phyloP scores from a whole-genome alignment of 805 yeast genomes.

The Ogataea corticis region DNA sequence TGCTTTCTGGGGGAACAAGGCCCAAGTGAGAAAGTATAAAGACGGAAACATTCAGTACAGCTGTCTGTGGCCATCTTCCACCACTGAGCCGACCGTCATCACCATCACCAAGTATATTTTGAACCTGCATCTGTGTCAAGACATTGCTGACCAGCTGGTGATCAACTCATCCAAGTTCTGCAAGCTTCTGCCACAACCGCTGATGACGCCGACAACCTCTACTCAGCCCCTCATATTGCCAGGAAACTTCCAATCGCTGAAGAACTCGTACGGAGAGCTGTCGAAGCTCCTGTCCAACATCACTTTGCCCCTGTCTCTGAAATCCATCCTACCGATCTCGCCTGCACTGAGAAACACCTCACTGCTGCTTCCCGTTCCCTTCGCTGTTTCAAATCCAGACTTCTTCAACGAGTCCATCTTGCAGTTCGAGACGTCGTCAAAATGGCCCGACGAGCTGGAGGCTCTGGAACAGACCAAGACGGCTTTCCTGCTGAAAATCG shows the following conservation, averaged over 20 bases:
- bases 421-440: conserved; percentile 85
- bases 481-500: conserved; percentile 77
- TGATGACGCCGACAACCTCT: conserved; percentile 53
- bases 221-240: conserved; percentile 50
- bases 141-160: conserved; percentile 37
- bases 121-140: conserved; percentile 57
- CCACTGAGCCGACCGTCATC: conserved; percentile 60
- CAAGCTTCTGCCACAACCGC: conserved; percentile 56
- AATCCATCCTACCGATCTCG: conserved; percentile 72
- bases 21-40: conserved; percentile 86
- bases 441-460: conserved; percentile 92
- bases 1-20: conserved; percentile 84
- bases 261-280: conserved; percentile 53
- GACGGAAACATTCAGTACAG: conserved; percentile 91
- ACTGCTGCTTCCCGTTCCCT: conserved; percentile 76
- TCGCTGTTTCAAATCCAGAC: conserved; percentile 71
- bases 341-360: conserved; percentile 77
- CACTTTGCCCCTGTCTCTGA: conserved; percentile 69
- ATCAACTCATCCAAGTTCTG: conserved; percentile 48
- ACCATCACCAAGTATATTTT: conserved; percentile 66
- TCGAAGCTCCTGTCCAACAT: conserved; percentile 48
- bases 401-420: conserved; percentile 78
- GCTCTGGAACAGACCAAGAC: conserved; percentile 89
- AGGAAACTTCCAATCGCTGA: conserved; percentile 42
- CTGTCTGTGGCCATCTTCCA: conserved; percentile 74